Evolutionary conservation across 129 eudicot species (phyloP).

Genomic region (Erigeron canadensis): DNA sequence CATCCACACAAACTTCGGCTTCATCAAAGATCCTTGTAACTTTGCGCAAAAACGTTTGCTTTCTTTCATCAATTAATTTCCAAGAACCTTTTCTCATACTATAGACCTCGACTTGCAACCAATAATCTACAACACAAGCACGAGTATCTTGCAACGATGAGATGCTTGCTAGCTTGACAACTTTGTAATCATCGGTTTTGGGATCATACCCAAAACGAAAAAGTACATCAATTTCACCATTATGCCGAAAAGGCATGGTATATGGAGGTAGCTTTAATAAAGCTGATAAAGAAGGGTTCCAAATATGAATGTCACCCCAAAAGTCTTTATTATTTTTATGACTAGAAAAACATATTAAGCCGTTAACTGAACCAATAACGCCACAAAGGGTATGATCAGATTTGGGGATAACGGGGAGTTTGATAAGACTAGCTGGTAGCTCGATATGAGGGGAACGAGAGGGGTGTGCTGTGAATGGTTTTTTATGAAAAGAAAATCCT

Average conservation of each 20-base stretch:
- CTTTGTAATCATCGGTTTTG: slow-evolving; percentile 6
- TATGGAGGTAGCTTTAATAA: background rate
- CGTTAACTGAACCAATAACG: slow-evolving; percentile 2
- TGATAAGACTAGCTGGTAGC: background rate
- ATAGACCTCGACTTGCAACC: slow-evolving; percentile 1
- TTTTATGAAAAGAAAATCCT: too few relatives aligned
- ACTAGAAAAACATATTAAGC: background rate
- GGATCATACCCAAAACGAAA: slow-evolving; percentile 15
- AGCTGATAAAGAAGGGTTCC: slow-evolving; percentile 2
- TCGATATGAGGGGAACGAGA: background rate
- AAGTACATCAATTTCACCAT: background rate
- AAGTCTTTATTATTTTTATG: too few relatives aligned
- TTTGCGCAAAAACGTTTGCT: background rate
- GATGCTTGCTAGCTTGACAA: background rate
- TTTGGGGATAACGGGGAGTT: background rate
- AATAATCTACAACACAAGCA: background rate
- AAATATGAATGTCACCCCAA: background rate
- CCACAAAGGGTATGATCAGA: too few relatives aligned
- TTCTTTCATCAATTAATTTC: background rate
- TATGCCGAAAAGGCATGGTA: background rate
- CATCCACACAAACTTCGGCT: background rate
- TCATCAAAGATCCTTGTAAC: background rate
- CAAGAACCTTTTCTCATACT: background rate
- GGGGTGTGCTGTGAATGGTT: background rate
- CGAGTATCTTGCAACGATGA: background rate